Percentiles rank a stretch among this genome's conserved stretches.
Conservation (phyloP, 1,284 basidiomycete species). For the Ustilago vetiveriae region DNA sequence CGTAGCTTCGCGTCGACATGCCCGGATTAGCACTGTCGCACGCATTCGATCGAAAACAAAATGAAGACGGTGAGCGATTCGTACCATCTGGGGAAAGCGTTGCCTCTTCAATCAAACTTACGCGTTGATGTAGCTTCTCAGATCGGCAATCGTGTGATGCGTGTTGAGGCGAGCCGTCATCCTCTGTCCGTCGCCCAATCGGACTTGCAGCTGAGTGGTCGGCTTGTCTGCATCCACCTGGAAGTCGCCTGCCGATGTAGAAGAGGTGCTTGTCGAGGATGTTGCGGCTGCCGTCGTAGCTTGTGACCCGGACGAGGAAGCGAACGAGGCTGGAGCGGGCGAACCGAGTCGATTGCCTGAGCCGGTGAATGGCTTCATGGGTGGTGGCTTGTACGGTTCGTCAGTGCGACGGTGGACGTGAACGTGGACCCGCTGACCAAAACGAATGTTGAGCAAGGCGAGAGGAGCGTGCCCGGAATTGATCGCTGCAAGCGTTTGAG, state of each 20-base stretch:
- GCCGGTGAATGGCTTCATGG: slow-evolving; percentile 75
- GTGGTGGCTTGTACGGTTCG: slow-evolving; percentile 78
- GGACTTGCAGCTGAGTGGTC: slow-evolving; percentile 88
- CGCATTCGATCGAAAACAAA: background rate
- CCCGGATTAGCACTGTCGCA: slow-evolving; percentile 60
- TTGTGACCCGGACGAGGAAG: slow-evolving; percentile 45
- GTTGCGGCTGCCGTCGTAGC: slow-evolving; percentile 20
- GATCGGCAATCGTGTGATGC: slow-evolving; percentile 86
- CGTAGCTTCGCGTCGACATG: slow-evolving; percentile 52
- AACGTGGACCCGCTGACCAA: slow-evolving; percentile 86
- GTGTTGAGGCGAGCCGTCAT: slow-evolving; percentile 89
- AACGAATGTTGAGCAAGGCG: slow-evolving; percentile 78
- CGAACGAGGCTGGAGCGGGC: slow-evolving; percentile 51
- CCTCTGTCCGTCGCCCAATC: slow-evolving; percentile 87
- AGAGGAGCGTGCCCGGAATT: slow-evolving; percentile 84
- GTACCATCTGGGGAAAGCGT: background rate
- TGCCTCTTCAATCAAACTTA: slow-evolving; percentile 70
- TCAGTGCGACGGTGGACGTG: slow-evolving; percentile 78
- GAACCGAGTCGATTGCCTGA: slow-evolving; percentile 82
- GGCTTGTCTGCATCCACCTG: slow-evolving; percentile 83
- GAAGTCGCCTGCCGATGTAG: slow-evolving; percentile 66
- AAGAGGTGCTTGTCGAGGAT: slow-evolving; percentile 2
- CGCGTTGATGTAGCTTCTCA: slow-evolving; percentile 88
- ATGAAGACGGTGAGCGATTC: slow-evolving; percentile 3
- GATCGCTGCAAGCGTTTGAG: slow-evolving; percentile 79